These are phyloP conservation scores for Plicaturopsis crispa DNA, from an alignment of 768 basidiomycete species.

Conservation along the genomic window DNA sequence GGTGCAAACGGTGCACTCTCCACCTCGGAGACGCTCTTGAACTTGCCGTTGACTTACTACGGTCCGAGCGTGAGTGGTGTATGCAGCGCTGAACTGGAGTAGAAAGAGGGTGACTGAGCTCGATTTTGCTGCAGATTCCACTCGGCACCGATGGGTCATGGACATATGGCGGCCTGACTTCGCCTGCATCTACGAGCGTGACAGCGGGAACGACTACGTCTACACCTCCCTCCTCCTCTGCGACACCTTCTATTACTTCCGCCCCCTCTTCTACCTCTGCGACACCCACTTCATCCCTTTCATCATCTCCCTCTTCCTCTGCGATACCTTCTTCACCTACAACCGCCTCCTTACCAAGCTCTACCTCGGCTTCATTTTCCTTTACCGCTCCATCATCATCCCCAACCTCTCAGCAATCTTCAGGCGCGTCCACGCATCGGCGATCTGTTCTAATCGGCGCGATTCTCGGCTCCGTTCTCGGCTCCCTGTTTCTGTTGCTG, in stretches of 20 bases:
- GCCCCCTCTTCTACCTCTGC: slow-evolving; percentile 19
- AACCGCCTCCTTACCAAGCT: slow-evolving; percentile 12
- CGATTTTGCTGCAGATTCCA: slow-evolving; percentile 54
- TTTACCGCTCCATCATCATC: slow-evolving; percentile 23
- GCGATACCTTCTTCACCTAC: slow-evolving; percentile 13
- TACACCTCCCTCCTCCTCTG: slow-evolving; percentile 19
- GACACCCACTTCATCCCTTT: slow-evolving; percentile 15
- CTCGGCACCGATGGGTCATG: slow-evolving; percentile 53
- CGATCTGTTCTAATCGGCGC: slow-evolving; percentile 44
- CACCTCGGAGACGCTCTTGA: slow-evolving; percentile 50
- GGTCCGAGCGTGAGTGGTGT: slow-evolving; percentile 77
- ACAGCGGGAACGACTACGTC: slow-evolving; percentile 11
- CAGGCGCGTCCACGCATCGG: slow-evolving; percentile 16
- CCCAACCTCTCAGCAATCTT: slow-evolving; percentile 12
- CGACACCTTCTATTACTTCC: slow-evolving; percentile 23
- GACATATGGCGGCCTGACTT: slow-evolving; percentile 68
- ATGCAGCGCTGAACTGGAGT: slow-evolving; percentile 2
- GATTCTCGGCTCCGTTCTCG: slow-evolving; percentile 54
- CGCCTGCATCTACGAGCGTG: slow-evolving; percentile 40
- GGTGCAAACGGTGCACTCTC: slow-evolving; percentile 43
- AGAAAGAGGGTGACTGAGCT: not conserved
- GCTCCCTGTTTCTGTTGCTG: slow-evolving; percentile 49
- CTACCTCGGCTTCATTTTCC: slow-evolving; percentile 19
- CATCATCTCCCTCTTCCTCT: slow-evolving; percentile 16
- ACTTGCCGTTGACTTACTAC: slow-evolving; percentile 71